Conservation (phyloP, 2,329 filamentous ascomycete species). For the Fusarium mangiferae region DNA sequence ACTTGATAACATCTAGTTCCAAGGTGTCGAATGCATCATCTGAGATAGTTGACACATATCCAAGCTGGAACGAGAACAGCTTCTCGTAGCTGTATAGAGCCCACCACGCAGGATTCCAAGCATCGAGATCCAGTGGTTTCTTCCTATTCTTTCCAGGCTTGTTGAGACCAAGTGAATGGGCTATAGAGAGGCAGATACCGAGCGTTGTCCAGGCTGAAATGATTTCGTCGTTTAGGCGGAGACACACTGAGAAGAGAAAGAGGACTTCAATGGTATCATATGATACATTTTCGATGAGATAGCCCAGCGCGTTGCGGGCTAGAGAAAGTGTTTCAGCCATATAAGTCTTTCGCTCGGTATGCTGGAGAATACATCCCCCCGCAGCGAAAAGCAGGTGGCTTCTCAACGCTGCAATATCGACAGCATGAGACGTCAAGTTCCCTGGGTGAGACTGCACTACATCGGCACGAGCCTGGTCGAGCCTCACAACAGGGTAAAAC, state of each 20-base stretch:
- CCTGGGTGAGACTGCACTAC: neutral
- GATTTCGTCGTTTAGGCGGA: conserved; percentile 2
- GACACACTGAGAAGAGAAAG: neutral
- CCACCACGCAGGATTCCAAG: conserved; percentile 6
- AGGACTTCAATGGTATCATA: neutral
- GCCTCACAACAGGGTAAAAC: neutral
- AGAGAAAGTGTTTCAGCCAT: neutral
- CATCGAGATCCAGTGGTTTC: fast-evolving
- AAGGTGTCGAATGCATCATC: neutral
- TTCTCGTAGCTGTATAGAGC: conserved; percentile 10
- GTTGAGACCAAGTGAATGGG: neutral
- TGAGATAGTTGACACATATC: neutral
- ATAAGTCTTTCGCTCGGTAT: neutral
- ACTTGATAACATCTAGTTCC: fast-evolving
- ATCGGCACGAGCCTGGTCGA: neutral
- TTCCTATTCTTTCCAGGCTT: fast-evolving
- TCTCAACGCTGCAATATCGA: neutral
- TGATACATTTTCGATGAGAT: neutral
- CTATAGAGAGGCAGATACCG: neutral
- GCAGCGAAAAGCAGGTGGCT: neutral
- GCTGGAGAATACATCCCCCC: neutral
- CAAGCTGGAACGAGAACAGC: neutral
- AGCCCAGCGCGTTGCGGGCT: fast-evolving
- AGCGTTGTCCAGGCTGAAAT: conserved; percentile 6
- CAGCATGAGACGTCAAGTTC: fast-evolving